Base-by-base conservation (phyloP, 176 grass and related monocot species). In the Eremochloa ophiuroides region DNA sequence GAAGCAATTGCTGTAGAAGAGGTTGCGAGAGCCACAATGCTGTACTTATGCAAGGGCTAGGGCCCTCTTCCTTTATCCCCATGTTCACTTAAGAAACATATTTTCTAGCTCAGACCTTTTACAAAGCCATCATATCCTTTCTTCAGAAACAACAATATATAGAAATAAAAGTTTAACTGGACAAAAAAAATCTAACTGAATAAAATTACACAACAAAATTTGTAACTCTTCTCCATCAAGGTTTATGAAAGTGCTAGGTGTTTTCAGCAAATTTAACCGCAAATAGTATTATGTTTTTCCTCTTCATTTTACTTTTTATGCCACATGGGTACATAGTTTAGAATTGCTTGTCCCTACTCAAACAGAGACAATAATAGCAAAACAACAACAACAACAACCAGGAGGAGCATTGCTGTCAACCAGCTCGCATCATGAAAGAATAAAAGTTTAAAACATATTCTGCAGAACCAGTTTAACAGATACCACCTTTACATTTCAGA, bases 81-180 rank as follows among this genome's bases (percentile, higher is more conserved):
- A 72, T 84, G 79, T 8, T 84, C 80, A 41, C 51, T 80, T 77
- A 76, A 84, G 79, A 89, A 80, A 74, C 40, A 83, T 70, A 34
- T 74, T 56, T 88, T 60, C 81, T 83, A 74, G 73, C 29, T 94
- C 88, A 88, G 86, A 83, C 92, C 92, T 91, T 94, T 94, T 94
- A 91, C 92, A 68, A 77, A 77, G 51, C 6, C 88, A 91, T 94
- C 92, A 88, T 86, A 80, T 94, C 92, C 91, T 88, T 88, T 83
- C 78, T 37, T 79, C 73, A 71, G 1, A 47, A 78, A 76, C 11
- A 56, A 27, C 12, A 12, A 22, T 1, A 76, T 10, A 56, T 56
- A 10, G n/a, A n/a, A n/a, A n/a, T n/a, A 23, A 23, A 61, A 26
- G 3, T n/a, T n/a, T n/a, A n/a, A n/a, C n/a, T n/a, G n/a, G n/a